Percentiles rank a stretch among this genome's conserved stretches.
Evolutionary conservation across 2,329 filamentous ascomycete species (phyloP).

Genomic region (Aspergillus sp.): DNA sequence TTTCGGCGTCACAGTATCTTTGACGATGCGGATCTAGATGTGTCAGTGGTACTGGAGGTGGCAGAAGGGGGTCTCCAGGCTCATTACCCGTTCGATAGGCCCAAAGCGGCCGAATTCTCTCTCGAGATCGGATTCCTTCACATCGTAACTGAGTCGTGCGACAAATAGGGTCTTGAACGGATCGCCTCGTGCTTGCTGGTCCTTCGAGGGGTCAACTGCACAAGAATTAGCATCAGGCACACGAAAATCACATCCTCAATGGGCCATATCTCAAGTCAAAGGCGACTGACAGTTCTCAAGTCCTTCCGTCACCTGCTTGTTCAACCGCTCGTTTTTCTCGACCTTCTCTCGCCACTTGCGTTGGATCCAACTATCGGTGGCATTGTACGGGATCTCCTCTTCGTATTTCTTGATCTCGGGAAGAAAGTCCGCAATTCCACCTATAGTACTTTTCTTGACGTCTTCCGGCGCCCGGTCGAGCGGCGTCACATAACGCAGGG

Average conservation of each 20-base stretch:
- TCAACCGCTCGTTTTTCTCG: slow-evolving; percentile 71
- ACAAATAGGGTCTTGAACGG: slow-evolving; percentile 95
- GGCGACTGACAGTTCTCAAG: slow-evolving; percentile 60
- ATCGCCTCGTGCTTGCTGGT: slow-evolving; percentile 86
- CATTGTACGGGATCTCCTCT: slow-evolving; percentile 70
- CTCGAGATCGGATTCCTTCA: slow-evolving; percentile 85
- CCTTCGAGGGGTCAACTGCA: slow-evolving; percentile 75
- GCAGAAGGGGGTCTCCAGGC: not conserved
- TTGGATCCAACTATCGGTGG: slow-evolving; percentile 92
- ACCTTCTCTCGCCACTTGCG: slow-evolving; percentile 76
- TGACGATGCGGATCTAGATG: slow-evolving; percentile 77
- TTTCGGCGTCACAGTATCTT: slow-evolving; percentile 64
- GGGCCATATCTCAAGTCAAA: not conserved
- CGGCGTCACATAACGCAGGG: slow-evolving; percentile 83
- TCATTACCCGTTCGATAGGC: slow-evolving; percentile 80
- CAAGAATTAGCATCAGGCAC: slow-evolving; percentile 3
- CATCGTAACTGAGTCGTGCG: slow-evolving; percentile 82
- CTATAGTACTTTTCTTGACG: slow-evolving; percentile 69
- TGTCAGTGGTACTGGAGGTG: slow-evolving; percentile 16
- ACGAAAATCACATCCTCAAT: not conserved
- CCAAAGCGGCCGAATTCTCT: slow-evolving; percentile 91
- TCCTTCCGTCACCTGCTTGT: slow-evolving; percentile 62
- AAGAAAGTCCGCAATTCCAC: slow-evolving; percentile 72
- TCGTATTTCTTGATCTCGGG: slow-evolving; percentile 73
- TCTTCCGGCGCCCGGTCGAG: slow-evolving; percentile 79